Evolutionary conservation across 108 stramenopile species (phyloP), one percentile per base, ranked within the genome.

Genomic region (Cyclotella sp.): DNA sequence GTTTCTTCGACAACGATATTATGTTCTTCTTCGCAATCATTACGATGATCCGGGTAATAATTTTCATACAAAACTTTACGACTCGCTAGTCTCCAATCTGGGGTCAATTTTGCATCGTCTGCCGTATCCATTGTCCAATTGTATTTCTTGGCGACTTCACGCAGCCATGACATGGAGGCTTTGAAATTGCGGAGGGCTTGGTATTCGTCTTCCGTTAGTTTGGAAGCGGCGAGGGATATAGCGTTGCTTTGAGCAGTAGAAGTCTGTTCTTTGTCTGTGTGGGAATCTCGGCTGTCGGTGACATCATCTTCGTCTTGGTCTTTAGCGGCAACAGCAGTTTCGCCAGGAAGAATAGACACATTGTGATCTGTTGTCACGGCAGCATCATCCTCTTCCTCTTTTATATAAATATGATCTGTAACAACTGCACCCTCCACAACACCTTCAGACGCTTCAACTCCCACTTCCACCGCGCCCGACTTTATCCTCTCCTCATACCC

Each of bases 131-230:
- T 47, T 43, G 47, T 60, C 59, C 71, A 73, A 21, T 65, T 54
- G 30, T 67, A 73, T 53, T 61, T 79, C 28, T 52, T 51, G 21
- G 78, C 72, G 14, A 55, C 47, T 52, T 73, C 72, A 19, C 78
- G 78, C n/a, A 72, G 55, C 78, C 78, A 79, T 14, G 70, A 67
- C 34, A 47, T 73, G n/a, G 65, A 67, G 0, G 78, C 78, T 62
- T 73, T 79, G 66, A 79, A 79, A 45, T 30, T 61, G 40, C 22
- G n/a, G 8, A 79, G 43, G 15, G 66, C 66, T 3, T 61, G 41
- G 26, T 57, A 62, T 46, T 79, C 78, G 44, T 79, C 78, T 26
- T 79, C 11, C 14, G 53, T 68, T 12, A 76, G 19, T 29, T 45
- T 61, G 28, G 14, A 27, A 18, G 28, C 28, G 19, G 42, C 18